These are phyloP conservation scores for Amphibolis antarctica DNA, from an alignment of 106 monocot species.

Conservation along the genomic window DNA sequence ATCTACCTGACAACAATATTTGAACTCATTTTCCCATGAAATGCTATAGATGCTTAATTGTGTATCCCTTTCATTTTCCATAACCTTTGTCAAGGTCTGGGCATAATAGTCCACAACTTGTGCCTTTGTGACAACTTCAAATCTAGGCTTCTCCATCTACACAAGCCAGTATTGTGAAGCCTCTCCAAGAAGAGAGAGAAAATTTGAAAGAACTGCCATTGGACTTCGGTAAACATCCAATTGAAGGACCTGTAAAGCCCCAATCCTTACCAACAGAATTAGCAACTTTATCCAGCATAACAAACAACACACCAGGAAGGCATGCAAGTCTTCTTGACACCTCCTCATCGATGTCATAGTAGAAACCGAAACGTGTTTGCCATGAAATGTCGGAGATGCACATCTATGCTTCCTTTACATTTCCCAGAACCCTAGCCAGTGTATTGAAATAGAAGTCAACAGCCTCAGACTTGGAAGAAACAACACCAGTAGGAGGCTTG, in stretches of 20 bases:
- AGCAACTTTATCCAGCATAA: no score
- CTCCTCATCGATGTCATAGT: constrained; percentile 69
- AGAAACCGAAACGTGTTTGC: constrained; percentile 40
- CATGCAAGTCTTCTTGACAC: constrained; percentile 31
- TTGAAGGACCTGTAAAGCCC: no score
- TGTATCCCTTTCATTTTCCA: constrained; percentile 82
- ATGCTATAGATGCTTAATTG: constrained; percentile 77
- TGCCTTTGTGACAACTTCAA: no score
- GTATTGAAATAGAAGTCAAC: constrained; percentile 43
- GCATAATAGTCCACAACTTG: no score
- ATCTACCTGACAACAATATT: no score
- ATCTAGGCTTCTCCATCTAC: no score
- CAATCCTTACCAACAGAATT: no score
- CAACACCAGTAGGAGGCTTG: neutral
- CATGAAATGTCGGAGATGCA: constrained; percentile 68
- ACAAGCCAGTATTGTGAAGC: no score
- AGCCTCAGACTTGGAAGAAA: constrained; percentile 38
- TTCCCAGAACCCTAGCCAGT: no score
- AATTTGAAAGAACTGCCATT: no score
- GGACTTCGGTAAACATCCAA: no score
- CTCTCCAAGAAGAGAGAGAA: neutral
- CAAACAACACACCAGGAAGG: constrained; percentile 48
- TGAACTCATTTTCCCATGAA: constrained; percentile 51
- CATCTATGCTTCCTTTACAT: constrained; percentile 70
- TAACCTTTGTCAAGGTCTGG: no score